Base-by-base conservation (phyloP, 257 asterid genomes). In the Fraxinus quadrangulata region DNA sequence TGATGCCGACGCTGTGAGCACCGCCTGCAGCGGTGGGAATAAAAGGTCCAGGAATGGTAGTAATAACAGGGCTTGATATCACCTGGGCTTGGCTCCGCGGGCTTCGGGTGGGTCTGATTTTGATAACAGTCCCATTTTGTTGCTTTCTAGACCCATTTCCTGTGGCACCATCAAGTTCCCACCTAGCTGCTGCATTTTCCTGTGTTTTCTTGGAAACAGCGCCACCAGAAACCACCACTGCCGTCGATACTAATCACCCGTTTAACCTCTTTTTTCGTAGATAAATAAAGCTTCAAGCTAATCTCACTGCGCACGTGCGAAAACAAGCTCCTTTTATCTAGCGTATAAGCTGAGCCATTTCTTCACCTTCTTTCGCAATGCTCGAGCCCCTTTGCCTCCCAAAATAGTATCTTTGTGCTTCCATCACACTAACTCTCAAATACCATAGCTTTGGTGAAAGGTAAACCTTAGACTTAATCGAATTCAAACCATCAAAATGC, bases 51-150 rank as follows among this genome's bases (percentile, higher is more conserved):
- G 90, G 92, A 19, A 68, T 81, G 5, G 88, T 70, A 0, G 96
- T 79, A 33, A 93, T 81, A 54, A 91, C 89, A 1, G 91, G 97
- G 97, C 87, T 88, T 93, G 6, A 88, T 83, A 4, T 90, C 94
- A 39, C 88, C 94, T 12, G 86, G 84, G 3, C 83, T 78, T 12
- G 92, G 87, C 65, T 89, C 92, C 16, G 78, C 69, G 10, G 89
- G 89, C 86, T n/a, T n/a, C n/a, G n/a, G n/a, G n/a, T 88, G 91
- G 23, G 40, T 79, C 83, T 84, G 86, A 40, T 80, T 86, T 74
- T 84, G 92, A 26, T 85, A 54, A 7, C 84, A 21, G 24, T 6
- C 26, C 66, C 66, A 56, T n/a, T 56, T 56, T n/a, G 26, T 56
- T 56, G 66, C 5, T 56, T 56, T 56, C 66, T 56, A n/a, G 66